Percentiles rank a stretch among this genome's conserved stretches.
Evolutionary conservation across 1,284 basidiomycete genomes (phyloP).

Genomic region (Chalciporus sp.): DNA sequence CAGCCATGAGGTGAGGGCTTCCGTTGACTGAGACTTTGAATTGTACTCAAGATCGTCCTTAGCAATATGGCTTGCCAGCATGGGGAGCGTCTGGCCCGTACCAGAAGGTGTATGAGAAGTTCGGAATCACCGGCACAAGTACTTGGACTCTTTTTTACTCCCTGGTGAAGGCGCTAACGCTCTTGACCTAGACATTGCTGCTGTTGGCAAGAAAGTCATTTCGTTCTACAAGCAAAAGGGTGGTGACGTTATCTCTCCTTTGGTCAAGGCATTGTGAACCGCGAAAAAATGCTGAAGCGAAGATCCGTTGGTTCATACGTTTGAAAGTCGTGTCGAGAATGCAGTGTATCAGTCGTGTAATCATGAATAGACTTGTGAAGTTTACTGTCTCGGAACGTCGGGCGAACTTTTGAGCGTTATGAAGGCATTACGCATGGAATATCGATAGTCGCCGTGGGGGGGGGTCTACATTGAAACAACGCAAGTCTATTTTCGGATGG

Average conservation of each 20-base stretch:
- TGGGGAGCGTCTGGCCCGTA: conserved; percentile 94
- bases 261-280: conserved; percentile 67
- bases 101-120: conserved; percentile 87
- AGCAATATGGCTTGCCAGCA: conserved; percentile 76
- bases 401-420: not conserved
- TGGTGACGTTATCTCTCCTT: conserved; percentile 73
- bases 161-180: conserved; percentile 8
- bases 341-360: conserved; percentile 18
- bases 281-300: conserved; percentile 4
- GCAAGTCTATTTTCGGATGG: conserved; percentile 59
- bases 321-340: not conserved
- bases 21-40: not conserved
- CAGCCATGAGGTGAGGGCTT: conserved; percentile 69
- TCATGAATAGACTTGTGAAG: conserved; percentile 1
- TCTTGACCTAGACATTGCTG: conserved; percentile 64
- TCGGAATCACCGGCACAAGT: conserved; percentile 83
- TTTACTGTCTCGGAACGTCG: not conserved
- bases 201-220: conserved; percentile 82
- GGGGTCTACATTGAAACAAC: conserved; percentile 23
- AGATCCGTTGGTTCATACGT: not conserved
- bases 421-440: conserved; percentile 16
- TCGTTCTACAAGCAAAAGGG: conserved; percentile 87
- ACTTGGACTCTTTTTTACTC: conserved; percentile 32
- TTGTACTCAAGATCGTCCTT: conserved; percentile 11
- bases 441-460: conserved; percentile 14